Base-by-base conservation (phyloP, 495 filamentous ascomycete genomes). In the Penicillium manginii region DNA sequence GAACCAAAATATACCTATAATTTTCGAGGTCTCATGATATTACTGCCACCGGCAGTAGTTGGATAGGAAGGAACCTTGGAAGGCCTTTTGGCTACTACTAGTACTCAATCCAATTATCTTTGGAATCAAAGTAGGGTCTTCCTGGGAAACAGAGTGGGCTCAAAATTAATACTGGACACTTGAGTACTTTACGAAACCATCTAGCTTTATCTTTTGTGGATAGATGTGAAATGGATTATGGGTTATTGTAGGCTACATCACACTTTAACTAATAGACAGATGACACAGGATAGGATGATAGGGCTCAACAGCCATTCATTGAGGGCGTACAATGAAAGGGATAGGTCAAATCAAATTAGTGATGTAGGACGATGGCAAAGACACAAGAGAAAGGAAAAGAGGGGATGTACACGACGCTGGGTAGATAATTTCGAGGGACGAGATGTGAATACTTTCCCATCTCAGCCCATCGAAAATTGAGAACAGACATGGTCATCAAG, bases 321-420 rank as follows among this genome's bases (percentile, higher is more conserved):
- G 37, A 33, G 43, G 45, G 9, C 23, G 19, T 4, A 31, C 52
- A 37, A 47, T 22, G 37, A 53, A 37, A 48, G 14, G 12, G 21
- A 10, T 15, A 33, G 52, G 55, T 47, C 54, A 57, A 32, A 54
- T 33, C 31, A 48, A 17, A 37, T 43, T 50, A 40, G 45, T 37
- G 40, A 51, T 23, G 42, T 58, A 58, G 52, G 48, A 57, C 54
- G 54, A 52, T 58, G 57, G 42, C 32, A 45, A 42, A 56, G 8
- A 52, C 31, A 57, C 19, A 40, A 46, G 50, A 48, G 32, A 50
- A 35, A 23, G 21, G 48, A 54, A 51, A 54, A 55, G 43, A 52
- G 43, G 23, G 52, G 51, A 69, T 70, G 40, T 66, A 70, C 68
- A 69, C 42, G 55, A 55, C 65, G 61, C 65, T 69, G 62, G 51